A percentile compares a stretch with the other conserved stretches of the same genome.
phyloP scores from a whole-genome alignment of 148 eudicot genomes.

The Rhododendron simsii region DNA sequence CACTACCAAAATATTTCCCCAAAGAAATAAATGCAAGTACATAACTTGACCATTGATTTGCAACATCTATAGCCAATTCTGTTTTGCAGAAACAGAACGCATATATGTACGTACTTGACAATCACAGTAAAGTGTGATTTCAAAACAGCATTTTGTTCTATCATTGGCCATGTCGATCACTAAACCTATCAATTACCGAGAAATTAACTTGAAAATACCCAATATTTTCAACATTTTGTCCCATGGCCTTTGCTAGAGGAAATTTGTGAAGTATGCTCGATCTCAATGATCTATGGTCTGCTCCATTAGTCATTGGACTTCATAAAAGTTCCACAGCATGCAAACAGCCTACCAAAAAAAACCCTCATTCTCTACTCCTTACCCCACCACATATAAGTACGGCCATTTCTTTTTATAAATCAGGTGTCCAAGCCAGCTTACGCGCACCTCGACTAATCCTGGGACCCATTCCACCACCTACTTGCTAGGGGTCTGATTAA shows the following conservation, averaged over 20 bases:
- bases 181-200: not conserved
- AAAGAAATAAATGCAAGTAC: no score
- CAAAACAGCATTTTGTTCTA: not conserved
- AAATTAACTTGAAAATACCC: not conserved
- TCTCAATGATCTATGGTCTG: not conserved
- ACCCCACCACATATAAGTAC: not conserved
- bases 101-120: no score
- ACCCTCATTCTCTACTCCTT: not conserved
- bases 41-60: no score
- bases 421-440: no score
- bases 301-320: not conserved
- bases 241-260: not conserved
- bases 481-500: no score
- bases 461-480: no score
- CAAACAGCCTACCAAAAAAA: not conserved
- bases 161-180: not conserved
- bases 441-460: no score
- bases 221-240: not conserved
- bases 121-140: not conserved
- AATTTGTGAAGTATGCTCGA: not conserved
- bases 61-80: no score
- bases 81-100: no score
- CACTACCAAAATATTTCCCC: no score
- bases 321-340: not conserved
- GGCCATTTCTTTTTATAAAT: not conserved